Evolutionary conservation across 2,329 filamentous ascomycete genomes (phyloP).

Genomic region (Diaporthe longicolla): DNA sequence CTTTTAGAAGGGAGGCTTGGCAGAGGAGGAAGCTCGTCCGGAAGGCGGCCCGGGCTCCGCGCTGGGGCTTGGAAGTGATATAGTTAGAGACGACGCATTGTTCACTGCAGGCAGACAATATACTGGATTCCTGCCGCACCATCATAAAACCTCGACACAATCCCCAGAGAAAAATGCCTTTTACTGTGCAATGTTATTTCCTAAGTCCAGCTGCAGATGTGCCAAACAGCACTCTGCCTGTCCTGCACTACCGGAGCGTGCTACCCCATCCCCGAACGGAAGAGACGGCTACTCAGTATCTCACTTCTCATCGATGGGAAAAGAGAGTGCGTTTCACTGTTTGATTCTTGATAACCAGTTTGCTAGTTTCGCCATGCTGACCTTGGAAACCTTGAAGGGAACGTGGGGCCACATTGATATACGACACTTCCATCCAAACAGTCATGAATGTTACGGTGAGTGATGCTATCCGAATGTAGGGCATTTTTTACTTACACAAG

Average conservation of each 20-base stretch:
- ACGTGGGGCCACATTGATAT: slow-evolving; percentile 48
- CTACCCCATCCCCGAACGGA: not conserved
- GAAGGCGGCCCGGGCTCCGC: slow-evolving; percentile 3
- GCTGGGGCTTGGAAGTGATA: not conserved
- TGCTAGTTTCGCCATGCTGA: not conserved
- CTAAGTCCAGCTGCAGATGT: slow-evolving; percentile 1
- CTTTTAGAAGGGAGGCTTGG: not conserved
- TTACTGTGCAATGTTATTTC: not conserved
- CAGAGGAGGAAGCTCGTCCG: not conserved
- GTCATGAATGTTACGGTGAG: slow-evolving; percentile 32
- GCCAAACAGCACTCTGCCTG: slow-evolving; percentile 2
- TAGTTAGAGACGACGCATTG: not conserved
- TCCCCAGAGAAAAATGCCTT: not conserved
- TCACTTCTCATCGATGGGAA: not conserved
- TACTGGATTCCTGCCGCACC: too few species aligned
- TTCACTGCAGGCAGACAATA: not conserved
- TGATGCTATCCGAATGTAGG: too few species aligned
- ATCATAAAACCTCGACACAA: not conserved
- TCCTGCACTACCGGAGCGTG: slow-evolving; percentile 4
- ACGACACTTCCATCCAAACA: slow-evolving; percentile 32
- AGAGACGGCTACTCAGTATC: not conserved
- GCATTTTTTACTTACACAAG: too few species aligned
- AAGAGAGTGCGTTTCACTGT: not conserved
- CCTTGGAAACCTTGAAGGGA: slow-evolving; percentile 47
- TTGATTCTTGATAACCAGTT: accelerated